A percentile compares a stretch with the other conserved stretches of the same genome.
Conservation (phyloP, 305 asterid genomes). For the Nicotiana rustica region DNA sequence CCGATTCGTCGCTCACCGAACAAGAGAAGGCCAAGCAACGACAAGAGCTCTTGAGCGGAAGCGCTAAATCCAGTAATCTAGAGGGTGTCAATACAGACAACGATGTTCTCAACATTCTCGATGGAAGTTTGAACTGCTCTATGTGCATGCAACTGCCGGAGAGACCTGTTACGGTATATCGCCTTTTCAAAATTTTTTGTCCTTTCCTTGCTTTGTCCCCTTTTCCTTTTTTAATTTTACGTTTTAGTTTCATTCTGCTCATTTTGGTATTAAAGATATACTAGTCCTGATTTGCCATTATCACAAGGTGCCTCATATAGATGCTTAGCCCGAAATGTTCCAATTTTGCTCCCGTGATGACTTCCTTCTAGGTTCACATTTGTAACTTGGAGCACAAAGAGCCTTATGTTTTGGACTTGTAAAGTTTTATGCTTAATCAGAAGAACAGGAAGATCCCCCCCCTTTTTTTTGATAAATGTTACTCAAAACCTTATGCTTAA, state of each 20-base stretch:
- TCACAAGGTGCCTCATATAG: neutral
- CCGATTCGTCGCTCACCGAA: conserved; percentile 68
- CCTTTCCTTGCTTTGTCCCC: neutral
- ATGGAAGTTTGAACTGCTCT: conserved; percentile 76
- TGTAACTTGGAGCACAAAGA: neutral
- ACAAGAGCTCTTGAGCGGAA: conserved; percentile 74
- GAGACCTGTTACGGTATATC: conserved; percentile 76
- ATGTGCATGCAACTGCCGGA: conserved; percentile 95
- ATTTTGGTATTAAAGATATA: neutral
- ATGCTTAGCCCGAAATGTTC: neutral
- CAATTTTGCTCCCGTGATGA: neutral
- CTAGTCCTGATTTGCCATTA: neutral
- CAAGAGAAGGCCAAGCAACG: conserved; percentile 80
- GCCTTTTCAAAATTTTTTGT: neutral
- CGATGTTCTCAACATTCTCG: conserved; percentile 65
- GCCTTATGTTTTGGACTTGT: neutral
- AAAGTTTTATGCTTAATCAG: neutral
- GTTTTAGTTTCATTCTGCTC: conserved; percentile 18
- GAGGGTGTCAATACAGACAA: conserved; percentile 30
- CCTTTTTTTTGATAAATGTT: no score
- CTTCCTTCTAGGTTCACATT: conserved; percentile 5
- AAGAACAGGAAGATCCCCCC: neutral
- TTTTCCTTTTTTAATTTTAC: neutral
- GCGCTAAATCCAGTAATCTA: neutral
- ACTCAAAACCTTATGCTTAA: no score